Evolutionary conservation across 805 yeast species (phyloP), one percentile per base, ranked within the genome.

Genomic region (Starmerella floris): DNA sequence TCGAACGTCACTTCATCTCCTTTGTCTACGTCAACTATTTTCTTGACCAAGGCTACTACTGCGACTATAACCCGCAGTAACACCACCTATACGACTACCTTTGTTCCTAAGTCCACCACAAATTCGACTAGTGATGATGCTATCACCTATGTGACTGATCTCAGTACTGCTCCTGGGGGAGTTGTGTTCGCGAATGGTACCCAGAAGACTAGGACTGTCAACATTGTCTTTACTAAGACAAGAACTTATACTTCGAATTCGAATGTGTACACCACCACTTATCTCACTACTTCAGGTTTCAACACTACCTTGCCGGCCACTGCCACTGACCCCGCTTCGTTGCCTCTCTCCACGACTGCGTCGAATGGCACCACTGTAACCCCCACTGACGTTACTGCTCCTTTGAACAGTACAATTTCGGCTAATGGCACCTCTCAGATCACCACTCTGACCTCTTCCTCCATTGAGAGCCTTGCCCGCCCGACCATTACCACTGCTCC

Each of bases 131-230:
- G 35, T 17, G 42, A 31, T 13, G 53, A 48, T n/a, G 53, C 35
- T 9, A 43, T 49, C 23, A 42, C 50, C 11, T 45, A 41, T 33
- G 44, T 48, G 22, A 51, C 54, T 5, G 49, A 20, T 27, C 16
- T 40, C 35, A 39, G 48, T 16, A 51, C 54, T 2, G 53, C 47
- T 10, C 45, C 50, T 10, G 47, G 46, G 9, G 48, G 41, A n/a
- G 41, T 46, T 5, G 46, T 47, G 20, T 39, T 38, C 15, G 23
- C 19, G 22, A 39, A 50, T 5, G 44, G 20, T 11, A 22, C 37
- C 4, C 42, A 23, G 35, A 31, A 15, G 30, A 41, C 54, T 16
- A 26, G 41, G n/a, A 48, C 52, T 4, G 25, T 15, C 5, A 28
- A 33, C 23, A 21, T 23, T 9, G 36, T 25, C 13, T 35, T 23